Conservation (phyloP, 2,329 filamentous ascomycete genomes). For the Trichophyton mentagrophytes region DNA sequence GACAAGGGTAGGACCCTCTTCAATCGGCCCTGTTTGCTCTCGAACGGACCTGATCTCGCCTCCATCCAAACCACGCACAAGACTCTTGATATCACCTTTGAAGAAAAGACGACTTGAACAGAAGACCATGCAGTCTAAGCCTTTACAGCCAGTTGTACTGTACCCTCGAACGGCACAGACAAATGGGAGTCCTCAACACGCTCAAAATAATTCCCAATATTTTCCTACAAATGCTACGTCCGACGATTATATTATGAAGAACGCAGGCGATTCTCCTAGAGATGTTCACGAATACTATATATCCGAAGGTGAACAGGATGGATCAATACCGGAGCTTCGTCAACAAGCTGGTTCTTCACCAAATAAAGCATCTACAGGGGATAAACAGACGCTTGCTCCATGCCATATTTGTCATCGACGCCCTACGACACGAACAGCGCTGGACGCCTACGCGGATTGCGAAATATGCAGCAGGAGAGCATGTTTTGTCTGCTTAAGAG, state of each 20-base stretch:
- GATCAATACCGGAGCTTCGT: background rate
- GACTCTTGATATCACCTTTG: background rate
- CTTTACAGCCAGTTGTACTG: background rate
- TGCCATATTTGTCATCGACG: conserved; percentile 33
- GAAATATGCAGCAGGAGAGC: conserved; percentile 27
- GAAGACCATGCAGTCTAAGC: background rate
- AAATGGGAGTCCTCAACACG: background rate
- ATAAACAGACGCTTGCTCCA: conserved; percentile 19
- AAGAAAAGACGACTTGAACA: conserved; percentile 4
- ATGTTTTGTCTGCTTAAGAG: conserved; percentile 32
- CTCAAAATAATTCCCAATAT: background rate
- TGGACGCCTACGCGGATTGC: conserved; percentile 32
- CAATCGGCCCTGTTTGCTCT: background rate
- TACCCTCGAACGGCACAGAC: background rate
- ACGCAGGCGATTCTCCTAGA: background rate
- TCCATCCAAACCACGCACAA: background rate
- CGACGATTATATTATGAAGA: background rate
- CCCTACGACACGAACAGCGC: conserved; percentile 27
- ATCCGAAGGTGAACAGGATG: background rate
- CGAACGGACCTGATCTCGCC: background rate
- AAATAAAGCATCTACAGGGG: background rate
- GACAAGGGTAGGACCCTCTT: background rate
- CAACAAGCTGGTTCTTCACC: background rate
- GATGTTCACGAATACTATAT: background rate
- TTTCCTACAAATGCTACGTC: background rate